Base-by-base conservation (phyloP, 2,329 filamentous ascomycete species). In the Rutstroemia sp. region DNA sequence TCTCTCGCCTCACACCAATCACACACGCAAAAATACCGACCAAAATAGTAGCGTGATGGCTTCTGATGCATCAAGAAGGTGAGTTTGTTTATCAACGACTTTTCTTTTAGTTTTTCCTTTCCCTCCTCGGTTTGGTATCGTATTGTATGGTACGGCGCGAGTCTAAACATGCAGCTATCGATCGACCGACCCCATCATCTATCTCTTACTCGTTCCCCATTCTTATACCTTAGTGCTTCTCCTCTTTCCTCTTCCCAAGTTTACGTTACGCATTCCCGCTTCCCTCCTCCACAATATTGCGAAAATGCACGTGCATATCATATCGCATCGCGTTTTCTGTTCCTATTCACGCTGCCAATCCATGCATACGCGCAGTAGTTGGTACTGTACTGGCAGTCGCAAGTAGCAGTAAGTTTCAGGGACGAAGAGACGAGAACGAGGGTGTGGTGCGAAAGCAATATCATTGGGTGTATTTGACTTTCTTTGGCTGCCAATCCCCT, bases 11-110 rank as follows among this genome's bases (percentile, higher is more conserved):
- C 8, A 21, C n/a, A 44, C 41, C 41, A 19, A 19, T 17, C 41
- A 44, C n/a, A 17, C n/a, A 19, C 19, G 10, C n/a, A 21, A 46
- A 46, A 46, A 14, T 16, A 23, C 10, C 9, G 27, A 46, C 21
- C 17, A 16, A 46, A 46, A 25, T 10, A 25, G 17, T 41, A 25
- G 14, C 7, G 60, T 48, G 4, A 67, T 68, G 64, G 64, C 65
- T 23, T 58, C 61, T 1, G 63, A 67, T 56, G 66, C 65, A 54
- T 65, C 66, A 44, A 58, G 65, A 62, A 56, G 64, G 66, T 66
- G 58, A 60, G 61, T 58, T 52, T 47, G 30, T 25, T 44, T 23
- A 30, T 30, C 27, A 30, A 30, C 27, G 27, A 30, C 37, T 51
- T 54, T 27, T 52, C 27, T 19, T 9, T 44, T n/a, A 17, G n/a